A percentile compares a stretch with the other conserved stretches of the same genome.
phyloP scores from a whole-genome alignment of 73 alveolate genomes.

The Blepharisma stoltei region DNA sequence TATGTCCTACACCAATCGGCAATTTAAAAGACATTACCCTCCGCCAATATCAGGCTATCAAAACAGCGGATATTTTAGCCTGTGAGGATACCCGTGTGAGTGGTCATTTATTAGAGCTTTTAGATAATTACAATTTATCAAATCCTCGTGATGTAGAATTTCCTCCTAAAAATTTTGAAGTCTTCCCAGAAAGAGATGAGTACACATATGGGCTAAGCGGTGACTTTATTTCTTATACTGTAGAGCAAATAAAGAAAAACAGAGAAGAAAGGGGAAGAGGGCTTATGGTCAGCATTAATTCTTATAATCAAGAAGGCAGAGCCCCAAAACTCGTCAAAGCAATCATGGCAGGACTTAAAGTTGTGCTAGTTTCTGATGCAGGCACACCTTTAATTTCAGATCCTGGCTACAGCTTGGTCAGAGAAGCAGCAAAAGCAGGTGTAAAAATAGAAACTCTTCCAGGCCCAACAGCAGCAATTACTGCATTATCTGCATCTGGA shows the following conservation, averaged over 20 bases:
- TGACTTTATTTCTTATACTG: constrained; percentile 40
- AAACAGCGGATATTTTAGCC: constrained; percentile 76
- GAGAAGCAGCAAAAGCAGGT: constrained; percentile 57
- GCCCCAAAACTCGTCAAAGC: constrained; percentile 69
- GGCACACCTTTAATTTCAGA: constrained; percentile 88
- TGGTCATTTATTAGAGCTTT: constrained; percentile 66
- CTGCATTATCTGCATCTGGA: constrained; percentile 74
- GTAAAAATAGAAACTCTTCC: constrained; percentile 74
- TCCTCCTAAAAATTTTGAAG: constrained; percentile 50
- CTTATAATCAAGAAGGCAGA: constrained; percentile 70
- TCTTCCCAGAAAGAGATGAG: constrained; percentile 44
- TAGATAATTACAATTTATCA: constrained; percentile 48
- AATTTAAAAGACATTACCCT: constrained; percentile 67
- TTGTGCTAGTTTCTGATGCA: constrained; percentile 83
- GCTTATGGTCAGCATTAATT: constrained; percentile 60
- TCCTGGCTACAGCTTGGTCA: constrained; percentile 73
- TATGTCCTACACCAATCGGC: constrained; percentile 90
- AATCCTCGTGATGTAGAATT: constrained; percentile 47
- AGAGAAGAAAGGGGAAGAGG: constrained; percentile 84
- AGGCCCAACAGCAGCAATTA: constrained; percentile 76
- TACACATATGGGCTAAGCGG: constrained; percentile 40
- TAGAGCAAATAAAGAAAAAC: constrained; percentile 43
- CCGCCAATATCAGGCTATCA: constrained; percentile 66
- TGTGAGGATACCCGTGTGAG: constrained; percentile 86
- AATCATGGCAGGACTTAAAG: constrained; percentile 69